Evolutionary conservation across 75 land plant species (phyloP).

Genomic region (Pinus tabuliformis): DNA sequence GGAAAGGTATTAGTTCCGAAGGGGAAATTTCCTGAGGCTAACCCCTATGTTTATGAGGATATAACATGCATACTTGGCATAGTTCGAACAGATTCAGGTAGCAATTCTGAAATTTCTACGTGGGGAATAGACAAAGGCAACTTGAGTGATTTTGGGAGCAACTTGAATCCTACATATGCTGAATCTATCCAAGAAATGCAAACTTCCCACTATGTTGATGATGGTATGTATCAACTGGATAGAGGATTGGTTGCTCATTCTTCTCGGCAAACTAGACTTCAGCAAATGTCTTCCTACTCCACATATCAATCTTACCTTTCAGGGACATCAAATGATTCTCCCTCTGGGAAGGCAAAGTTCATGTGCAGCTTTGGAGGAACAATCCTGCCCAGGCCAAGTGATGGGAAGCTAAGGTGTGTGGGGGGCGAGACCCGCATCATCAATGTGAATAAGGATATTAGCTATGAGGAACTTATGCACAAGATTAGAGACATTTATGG

Average conservation of each 20-base stretch:
- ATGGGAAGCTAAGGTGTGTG: slow-evolving; percentile 87
- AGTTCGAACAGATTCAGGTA: slow-evolving; percentile 40
- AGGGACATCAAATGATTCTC: slow-evolving; percentile 35
- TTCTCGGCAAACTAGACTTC: slow-evolving; percentile 1
- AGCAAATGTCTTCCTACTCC: neutral
- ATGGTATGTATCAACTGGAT: slow-evolving; percentile 5
- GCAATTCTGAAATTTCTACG: slow-evolving; percentile 44
- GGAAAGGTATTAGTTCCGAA: slow-evolving; percentile 4
- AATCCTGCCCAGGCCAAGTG: slow-evolving; percentile 79
- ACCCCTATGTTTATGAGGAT: slow-evolving; percentile 38
- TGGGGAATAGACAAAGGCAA: slow-evolving; percentile 19
- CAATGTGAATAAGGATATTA: slow-evolving; percentile 43
- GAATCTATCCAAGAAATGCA: slow-evolving; percentile 6
- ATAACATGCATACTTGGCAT: slow-evolving; percentile 46
- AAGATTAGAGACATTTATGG: slow-evolving; percentile 59
- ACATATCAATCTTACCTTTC: slow-evolving; percentile 13
- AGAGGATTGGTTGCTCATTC: slow-evolving; percentile 3
- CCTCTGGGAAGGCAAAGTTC: slow-evolving; percentile 45
- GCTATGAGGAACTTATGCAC: slow-evolving; percentile 56
- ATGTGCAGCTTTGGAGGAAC: slow-evolving; percentile 85
- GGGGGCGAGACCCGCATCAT: slow-evolving; percentile 83
- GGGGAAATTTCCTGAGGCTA: slow-evolving; percentile 14
- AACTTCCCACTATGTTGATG: slow-evolving; percentile 1
- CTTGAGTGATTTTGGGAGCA: slow-evolving; percentile 35
- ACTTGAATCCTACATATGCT: slow-evolving; percentile 4